phyloP scores from a whole-genome alignment of 257 asterid species.

The Capsicum baccatum region DNA sequence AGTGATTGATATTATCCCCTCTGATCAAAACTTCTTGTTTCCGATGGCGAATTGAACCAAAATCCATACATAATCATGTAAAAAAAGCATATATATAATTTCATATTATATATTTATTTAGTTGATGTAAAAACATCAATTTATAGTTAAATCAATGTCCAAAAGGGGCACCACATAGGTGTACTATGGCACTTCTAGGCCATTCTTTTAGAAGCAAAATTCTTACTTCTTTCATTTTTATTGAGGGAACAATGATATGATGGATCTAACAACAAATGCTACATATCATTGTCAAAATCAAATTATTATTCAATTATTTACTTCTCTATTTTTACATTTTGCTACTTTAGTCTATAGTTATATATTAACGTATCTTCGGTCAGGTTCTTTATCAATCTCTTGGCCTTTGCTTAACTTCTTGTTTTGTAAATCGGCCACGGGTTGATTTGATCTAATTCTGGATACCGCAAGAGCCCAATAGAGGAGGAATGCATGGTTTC shows the following conservation, averaged over 20 bases:
- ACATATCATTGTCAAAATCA: conserved; percentile 6
- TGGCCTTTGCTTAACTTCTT: neutral
- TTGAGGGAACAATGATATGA: conserved; percentile 20
- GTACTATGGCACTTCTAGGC: neutral
- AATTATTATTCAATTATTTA: neutral
- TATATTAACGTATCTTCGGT: neutral
- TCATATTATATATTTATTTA: neutral
- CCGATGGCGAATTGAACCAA: no score
- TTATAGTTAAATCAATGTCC: neutral
- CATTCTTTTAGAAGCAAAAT: neutral
- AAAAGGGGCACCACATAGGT: neutral
- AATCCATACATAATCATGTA: no score
- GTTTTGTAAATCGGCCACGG: fast-evolving
- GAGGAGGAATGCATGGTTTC: neutral
- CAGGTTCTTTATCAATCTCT: neutral
- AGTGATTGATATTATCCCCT: no score
- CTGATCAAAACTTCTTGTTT: no score
- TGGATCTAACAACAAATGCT: neutral
- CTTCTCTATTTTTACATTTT: neutral
- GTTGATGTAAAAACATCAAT: neutral
- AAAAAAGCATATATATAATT: neutral
- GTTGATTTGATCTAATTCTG: neutral
- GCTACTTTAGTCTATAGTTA: neutral
- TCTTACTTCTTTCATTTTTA: conserved; percentile 12
- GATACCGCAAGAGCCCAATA: neutral